phyloP scores from a whole-genome alignment of 768 basidiomycete genomes.

The Mycena floridula region DNA sequence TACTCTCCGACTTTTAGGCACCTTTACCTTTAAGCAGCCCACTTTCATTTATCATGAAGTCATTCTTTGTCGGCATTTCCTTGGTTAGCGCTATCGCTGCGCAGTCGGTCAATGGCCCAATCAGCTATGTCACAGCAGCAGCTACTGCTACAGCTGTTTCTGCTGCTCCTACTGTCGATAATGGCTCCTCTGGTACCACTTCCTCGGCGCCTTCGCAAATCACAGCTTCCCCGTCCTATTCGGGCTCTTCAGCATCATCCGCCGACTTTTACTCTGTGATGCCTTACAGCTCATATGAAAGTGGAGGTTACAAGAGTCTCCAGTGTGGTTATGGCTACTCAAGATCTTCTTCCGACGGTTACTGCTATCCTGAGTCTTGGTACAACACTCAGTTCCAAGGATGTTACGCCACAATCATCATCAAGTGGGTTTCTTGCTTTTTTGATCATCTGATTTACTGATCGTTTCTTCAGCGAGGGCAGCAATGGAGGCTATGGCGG shows the following conservation, averaged over 20 bases:
- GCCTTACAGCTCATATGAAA: conserved; percentile 55
- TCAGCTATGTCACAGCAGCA: conserved; percentile 22
- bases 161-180: conserved; percentile 10
- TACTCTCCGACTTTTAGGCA: conserved; percentile 26
- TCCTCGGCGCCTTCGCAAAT: conserved; percentile 22
- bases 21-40: conserved; percentile 31
- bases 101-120: conserved; percentile 42
- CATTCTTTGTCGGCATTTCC: conserved; percentile 52
- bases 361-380: conserved; percentile 34
- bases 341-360: conserved; percentile 45
- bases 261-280: conserved; percentile 40
- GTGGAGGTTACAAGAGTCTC: conserved; percentile 60
- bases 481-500: conserved; percentile 12
- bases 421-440: conserved; percentile 28
- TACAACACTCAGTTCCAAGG: conserved; percentile 34
- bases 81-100: conserved; percentile 53
- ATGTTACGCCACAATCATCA: conserved; percentile 63
- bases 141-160: conserved; percentile 14
- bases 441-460: not conserved
- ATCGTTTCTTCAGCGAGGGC: not conserved
- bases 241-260: conserved; percentile 26
- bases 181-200: conserved; percentile 25
- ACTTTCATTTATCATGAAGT: conserved; percentile 58
- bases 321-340: conserved; percentile 67
- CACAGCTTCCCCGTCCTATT: conserved; percentile 21